These are phyloP conservation scores for Phyllosticta paracitricarpa DNA, from an alignment of 2,329 filamentous ascomycete genomes.

Conservation along the genomic window DNA sequence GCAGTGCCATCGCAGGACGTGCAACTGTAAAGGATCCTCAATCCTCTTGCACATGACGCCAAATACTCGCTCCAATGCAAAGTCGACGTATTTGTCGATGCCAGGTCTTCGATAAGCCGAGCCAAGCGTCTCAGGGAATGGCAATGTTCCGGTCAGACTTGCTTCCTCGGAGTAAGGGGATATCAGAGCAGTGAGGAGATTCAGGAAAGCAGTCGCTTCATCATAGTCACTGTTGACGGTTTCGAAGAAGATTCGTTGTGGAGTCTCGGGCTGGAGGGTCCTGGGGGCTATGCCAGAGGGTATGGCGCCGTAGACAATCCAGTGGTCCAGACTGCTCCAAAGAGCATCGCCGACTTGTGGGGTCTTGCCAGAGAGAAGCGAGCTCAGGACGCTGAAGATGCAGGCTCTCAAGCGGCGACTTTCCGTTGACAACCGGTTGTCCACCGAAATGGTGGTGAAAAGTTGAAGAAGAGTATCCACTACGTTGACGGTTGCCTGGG, in stretches of 20 bases:
- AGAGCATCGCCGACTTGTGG: slow-evolving; percentile 57
- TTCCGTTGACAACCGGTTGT: slow-evolving; percentile 32
- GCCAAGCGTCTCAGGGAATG: slow-evolving; percentile 81
- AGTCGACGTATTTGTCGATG: slow-evolving; percentile 89
- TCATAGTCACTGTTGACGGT: slow-evolving; percentile 4
- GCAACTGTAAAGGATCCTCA: slow-evolving; percentile 52
- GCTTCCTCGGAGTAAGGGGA: slow-evolving; percentile 52
- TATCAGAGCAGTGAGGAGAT: slow-evolving; percentile 63
- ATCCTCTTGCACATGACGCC: slow-evolving; percentile 23
- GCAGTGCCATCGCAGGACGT: slow-evolving; percentile 67
- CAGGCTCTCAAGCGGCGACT: slow-evolving; percentile 62
- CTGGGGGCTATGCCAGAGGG: slow-evolving; percentile 2
- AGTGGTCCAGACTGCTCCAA: slow-evolving; percentile 73
- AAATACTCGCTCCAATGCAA: slow-evolving; percentile 71
- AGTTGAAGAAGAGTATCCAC: slow-evolving; percentile 68
- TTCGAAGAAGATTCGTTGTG: slow-evolving; percentile 6
- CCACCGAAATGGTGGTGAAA: slow-evolving; percentile 60
- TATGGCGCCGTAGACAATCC: slow-evolving; percentile 40
- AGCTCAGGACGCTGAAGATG: slow-evolving; percentile 67
- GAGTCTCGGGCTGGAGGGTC: background rate
- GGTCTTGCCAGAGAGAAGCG: slow-evolving; percentile 66
- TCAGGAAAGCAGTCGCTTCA: slow-evolving; percentile 47
- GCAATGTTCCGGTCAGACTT: slow-evolving; percentile 61
- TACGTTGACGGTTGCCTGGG: slow-evolving; percentile 56
- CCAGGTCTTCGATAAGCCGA: slow-evolving; percentile 69